phyloP scores from a whole-genome alignment of 208 protist species.

The Crithidia acanthocephali region DNA sequence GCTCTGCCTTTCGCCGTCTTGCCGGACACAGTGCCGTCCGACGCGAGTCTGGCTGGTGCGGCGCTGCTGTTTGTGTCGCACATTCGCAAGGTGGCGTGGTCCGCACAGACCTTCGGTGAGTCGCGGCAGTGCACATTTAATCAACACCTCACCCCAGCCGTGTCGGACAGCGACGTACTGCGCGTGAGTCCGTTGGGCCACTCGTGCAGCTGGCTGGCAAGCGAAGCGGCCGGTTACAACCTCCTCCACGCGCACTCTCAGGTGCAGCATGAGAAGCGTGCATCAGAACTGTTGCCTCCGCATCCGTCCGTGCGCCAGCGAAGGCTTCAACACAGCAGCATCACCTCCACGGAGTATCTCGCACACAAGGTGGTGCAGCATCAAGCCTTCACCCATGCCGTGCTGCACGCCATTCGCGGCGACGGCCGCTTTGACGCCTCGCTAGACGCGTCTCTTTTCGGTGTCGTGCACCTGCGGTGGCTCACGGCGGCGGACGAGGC shows the following conservation, averaged over 20 bases:
- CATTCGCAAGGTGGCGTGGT: slow-evolving; percentile 39
- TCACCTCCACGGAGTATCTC: too few relatives aligned
- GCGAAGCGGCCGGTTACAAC: slow-evolving; percentile 1
- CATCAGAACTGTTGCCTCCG: too few relatives aligned
- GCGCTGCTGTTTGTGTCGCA: slow-evolving; percentile 37
- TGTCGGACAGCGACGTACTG: slow-evolving; percentile 25
- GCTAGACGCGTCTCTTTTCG: slow-evolving; percentile 50
- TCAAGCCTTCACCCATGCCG: slow-evolving; percentile 12
- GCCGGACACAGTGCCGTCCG: background rate
- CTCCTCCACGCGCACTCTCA: too few relatives aligned
- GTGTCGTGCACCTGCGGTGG: slow-evolving; percentile 63
- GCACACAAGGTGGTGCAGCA: slow-evolving; percentile 7
- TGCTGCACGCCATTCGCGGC: slow-evolving; percentile 46
- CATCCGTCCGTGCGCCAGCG: too few relatives aligned
- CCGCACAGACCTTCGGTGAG: slow-evolving; percentile 33
- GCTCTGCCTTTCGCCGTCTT: slow-evolving; percentile 17
- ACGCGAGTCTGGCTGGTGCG: background rate
- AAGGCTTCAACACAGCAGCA: too few relatives aligned
- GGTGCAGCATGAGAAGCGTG: too few relatives aligned
- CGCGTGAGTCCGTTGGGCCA: slow-evolving; percentile 27
- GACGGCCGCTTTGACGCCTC: slow-evolving; percentile 79
- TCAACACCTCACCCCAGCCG: slow-evolving; percentile 11
- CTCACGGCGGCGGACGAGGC: slow-evolving; percentile 69
- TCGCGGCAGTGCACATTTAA: slow-evolving; percentile 32
- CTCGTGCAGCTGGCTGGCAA: slow-evolving; percentile 10